A percentile compares a stretch with the other conserved stretches of the same genome.
Evolutionary conservation across 176 grass and related monocot species (phyloP).

Genomic region (Stipa capillata): DNA sequence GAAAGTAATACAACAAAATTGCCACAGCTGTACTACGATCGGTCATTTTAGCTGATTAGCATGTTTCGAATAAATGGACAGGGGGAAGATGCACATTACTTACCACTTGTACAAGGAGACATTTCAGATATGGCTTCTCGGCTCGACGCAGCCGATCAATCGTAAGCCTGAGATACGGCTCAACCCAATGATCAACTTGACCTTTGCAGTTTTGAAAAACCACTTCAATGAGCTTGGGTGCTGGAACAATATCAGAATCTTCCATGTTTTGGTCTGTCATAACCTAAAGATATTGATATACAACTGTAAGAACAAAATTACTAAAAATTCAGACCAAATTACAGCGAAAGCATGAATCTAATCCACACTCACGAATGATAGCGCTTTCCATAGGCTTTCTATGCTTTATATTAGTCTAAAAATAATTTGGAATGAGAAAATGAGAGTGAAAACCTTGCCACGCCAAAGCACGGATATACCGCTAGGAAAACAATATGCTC

Average conservation of each 20-base stretch:
- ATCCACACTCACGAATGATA: conserved; percentile 55
- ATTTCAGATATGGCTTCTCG: conserved; percentile 64
- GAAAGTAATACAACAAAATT: conserved; percentile 3
- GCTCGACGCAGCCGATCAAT: conserved; percentile 54
- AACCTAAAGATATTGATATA: conserved; percentile 38
- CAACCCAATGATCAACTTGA: conserved; percentile 85
- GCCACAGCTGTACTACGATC: neutral
- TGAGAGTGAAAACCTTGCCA: too few species aligned
- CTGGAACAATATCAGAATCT: conserved; percentile 79
- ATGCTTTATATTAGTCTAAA: too few species aligned
- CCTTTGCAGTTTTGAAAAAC: conserved; percentile 95
- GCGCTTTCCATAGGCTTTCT: conserved; percentile 75
- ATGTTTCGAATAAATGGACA: neutral
- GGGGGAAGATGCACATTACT: neutral
- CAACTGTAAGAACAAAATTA: conserved; percentile 24
- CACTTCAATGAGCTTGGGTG: conserved; percentile 87
- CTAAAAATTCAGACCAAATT: neutral
- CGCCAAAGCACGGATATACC: too few species aligned
- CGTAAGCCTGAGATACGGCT: conserved; percentile 71
- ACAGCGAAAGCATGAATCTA: conserved; percentile 11
- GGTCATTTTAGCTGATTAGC: neutral
- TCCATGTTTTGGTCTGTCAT: conserved; percentile 78
- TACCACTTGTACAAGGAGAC: conserved; percentile 85
- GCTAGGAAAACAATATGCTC: too few species aligned
- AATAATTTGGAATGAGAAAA: too few species aligned